phyloP scores from a whole-genome alignment of 1,284 basidiomycete genomes.

The Coriolopsis trogii region DNA sequence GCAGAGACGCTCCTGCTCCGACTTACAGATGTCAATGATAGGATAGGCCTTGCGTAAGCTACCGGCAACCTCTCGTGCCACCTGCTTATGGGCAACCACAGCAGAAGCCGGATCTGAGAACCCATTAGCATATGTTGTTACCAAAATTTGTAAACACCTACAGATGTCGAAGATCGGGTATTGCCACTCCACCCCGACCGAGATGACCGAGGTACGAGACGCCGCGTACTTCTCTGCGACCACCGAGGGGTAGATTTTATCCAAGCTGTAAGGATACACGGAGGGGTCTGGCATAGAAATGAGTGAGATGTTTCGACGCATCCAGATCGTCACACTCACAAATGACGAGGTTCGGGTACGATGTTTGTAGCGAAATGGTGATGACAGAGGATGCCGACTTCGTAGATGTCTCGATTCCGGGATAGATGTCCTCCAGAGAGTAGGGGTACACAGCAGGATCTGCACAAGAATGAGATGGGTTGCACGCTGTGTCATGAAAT shows the following conservation, averaged over 20 bases:
- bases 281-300: slow-evolving; percentile 18
- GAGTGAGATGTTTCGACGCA: neutral
- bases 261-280: slow-evolving; percentile 29
- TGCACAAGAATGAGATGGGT: slow-evolving; percentile 5
- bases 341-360: slow-evolving; percentile 31
- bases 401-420: slow-evolving; percentile 4
- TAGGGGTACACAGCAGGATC: slow-evolving; percentile 44
- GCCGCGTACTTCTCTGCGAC: neutral
- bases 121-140: neutral
- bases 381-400: neutral
- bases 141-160: neutral
- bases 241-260: slow-evolving; percentile 19
- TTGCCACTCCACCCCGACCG: slow-evolving; percentile 12
- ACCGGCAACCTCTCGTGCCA: neutral
- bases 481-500: neutral
- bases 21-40: slow-evolving; percentile 32
- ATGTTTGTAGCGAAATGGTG: slow-evolving; percentile 9
- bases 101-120: slow-evolving; percentile 6
- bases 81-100: neutral
- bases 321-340: slow-evolving; percentile 15
- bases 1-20: neutral
- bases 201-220: neutral
- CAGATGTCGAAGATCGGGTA: slow-evolving; percentile 25
- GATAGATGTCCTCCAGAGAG: slow-evolving; percentile 34
- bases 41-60: slow-evolving; percentile 26